These are phyloP conservation scores for Picochlorum sp. DNA, from an alignment of 139 green algal genomes.

Conservation along the genomic window DNA sequence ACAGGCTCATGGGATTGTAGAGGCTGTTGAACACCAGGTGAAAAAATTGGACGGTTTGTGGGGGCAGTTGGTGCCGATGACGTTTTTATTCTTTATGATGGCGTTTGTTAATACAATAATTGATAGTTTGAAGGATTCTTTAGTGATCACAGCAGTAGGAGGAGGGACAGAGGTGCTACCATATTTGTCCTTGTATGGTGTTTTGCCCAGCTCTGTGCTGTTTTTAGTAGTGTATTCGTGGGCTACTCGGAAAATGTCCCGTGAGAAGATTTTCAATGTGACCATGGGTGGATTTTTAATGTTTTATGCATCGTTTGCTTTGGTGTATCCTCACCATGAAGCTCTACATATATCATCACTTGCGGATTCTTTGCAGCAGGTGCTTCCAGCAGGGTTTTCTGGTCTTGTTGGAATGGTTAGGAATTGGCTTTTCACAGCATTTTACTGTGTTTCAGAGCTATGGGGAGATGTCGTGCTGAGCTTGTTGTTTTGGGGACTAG, in stretches of 20 bases:
- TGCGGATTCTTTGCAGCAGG: slow-evolving; percentile 28
- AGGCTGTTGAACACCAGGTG: slow-evolving; percentile 16
- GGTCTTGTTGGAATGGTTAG: slow-evolving; percentile 74
- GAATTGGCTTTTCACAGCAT: slow-evolving; percentile 94
- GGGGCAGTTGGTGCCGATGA: slow-evolving; percentile 72
- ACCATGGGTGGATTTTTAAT: slow-evolving; percentile 69
- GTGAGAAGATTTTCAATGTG: slow-evolving; percentile 77
- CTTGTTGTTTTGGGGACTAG: slow-evolving; percentile 88
- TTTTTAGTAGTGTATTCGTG: slow-evolving; percentile 69
- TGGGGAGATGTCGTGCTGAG: slow-evolving; percentile 86
- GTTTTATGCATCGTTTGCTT: slow-evolving; percentile 75
- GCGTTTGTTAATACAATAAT: slow-evolving; percentile 92
- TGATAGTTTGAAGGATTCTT: slow-evolving; percentile 83
- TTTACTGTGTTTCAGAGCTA: slow-evolving; percentile 82
- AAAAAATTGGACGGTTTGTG: slow-evolving; percentile 30
- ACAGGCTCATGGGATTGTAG: neutral
- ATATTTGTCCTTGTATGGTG: slow-evolving; percentile 70
- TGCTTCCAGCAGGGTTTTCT: slow-evolving; percentile 28
- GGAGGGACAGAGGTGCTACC: slow-evolving; percentile 38
- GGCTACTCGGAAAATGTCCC: slow-evolving; percentile 48
- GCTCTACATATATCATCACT: slow-evolving; percentile 57
- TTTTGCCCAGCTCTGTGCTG: slow-evolving; percentile 72
- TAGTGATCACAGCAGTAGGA: slow-evolving; percentile 83
- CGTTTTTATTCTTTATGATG: slow-evolving; percentile 78
- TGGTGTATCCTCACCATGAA: slow-evolving; percentile 75